Evolutionary conservation across 495 filamentous ascomycete species (phyloP), one percentile per base, ranked within the genome.

Genomic region (Eremomyces bilateralis): DNA sequence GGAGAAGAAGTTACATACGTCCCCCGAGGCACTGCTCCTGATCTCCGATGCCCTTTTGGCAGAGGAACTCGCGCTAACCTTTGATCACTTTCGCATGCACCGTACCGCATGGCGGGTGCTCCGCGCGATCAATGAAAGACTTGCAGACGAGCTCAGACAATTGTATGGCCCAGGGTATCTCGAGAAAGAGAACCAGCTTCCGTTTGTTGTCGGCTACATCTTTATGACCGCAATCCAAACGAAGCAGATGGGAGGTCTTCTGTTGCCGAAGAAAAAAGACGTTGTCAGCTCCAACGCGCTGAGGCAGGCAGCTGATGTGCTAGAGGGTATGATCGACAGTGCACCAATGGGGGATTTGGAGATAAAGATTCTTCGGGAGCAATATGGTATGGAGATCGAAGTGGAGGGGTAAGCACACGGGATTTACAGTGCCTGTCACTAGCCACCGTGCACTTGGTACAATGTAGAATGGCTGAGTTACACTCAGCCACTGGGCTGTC

Each of bases 71-170:
- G 53, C 53, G 31, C 20, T 54, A 1, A 21, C 39, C 17, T 52
- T 59, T 24, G 56, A 59, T 19, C 58, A 55, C 21, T 28, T 57
- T 1, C 20, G 20, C 1, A 30, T 62, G 40, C 61, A 62, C 36
- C 44, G 47, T 15, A 29, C 21, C n/a, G 57, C 51, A 41, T 62
- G 52, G 56, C 35, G 20, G 18, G 30, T 57, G 4, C 45, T 63
- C 18, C 42, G 52, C 13, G 18, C 29, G 1, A 45, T 62, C 1
- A 44, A 50, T 21, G 34, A 51, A 20, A 32, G 13, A 4, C 54
- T 50, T 29, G 49, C 51, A 18, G 35, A 37, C 1, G 10, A 46
- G 1, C 37, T 62, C 21, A 30, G 42, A 12, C 33, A 51, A 18
- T 36, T 51, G 4, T 53, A 41, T 40, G 48, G 48, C 0, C 37